Conservation (phyloP, 257 asterid species). For the Petrea volubilis region DNA sequence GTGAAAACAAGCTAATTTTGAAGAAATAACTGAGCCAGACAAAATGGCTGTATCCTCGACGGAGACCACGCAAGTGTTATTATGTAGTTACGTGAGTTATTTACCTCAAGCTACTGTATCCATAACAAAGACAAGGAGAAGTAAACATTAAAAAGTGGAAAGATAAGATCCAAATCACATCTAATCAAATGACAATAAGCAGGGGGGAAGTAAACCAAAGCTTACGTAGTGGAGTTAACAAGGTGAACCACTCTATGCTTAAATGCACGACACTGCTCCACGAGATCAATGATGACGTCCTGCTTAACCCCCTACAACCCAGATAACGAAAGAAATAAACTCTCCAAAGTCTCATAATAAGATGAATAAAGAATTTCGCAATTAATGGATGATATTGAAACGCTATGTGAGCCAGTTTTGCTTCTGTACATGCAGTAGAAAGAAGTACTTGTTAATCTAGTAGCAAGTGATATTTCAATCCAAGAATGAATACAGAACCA, state of each 20-base stretch:
- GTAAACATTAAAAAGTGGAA: background rate
- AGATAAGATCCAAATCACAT: background rate
- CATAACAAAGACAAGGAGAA: background rate
- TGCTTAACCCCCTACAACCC: conserved; percentile 61
- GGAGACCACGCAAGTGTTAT: background rate
- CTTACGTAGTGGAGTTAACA: conserved; percentile 79
- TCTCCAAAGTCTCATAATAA: background rate
- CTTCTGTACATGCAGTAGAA: background rate
- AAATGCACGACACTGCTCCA: conserved; percentile 75
- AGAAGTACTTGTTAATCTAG: background rate
- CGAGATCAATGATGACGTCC: conserved; percentile 77
- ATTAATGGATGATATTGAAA: background rate
- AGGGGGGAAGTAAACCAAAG: conserved; percentile 23
- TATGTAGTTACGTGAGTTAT: background rate
- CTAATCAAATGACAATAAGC: background rate
- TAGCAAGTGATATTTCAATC: background rate
- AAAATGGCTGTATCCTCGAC: background rate
- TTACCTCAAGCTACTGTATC: background rate
- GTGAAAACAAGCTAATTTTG: background rate
- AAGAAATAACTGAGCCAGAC: background rate
- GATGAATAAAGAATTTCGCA: background rate
- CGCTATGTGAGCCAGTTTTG: background rate
- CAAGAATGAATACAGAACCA: background rate
- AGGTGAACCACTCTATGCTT: conserved; percentile 83
- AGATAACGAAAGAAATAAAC: background rate